Evolutionary conservation across 352 stramenopile genomes (phyloP), one percentile per base, ranked within the genome.

Genomic region (Halophytophthora polymorphica): DNA sequence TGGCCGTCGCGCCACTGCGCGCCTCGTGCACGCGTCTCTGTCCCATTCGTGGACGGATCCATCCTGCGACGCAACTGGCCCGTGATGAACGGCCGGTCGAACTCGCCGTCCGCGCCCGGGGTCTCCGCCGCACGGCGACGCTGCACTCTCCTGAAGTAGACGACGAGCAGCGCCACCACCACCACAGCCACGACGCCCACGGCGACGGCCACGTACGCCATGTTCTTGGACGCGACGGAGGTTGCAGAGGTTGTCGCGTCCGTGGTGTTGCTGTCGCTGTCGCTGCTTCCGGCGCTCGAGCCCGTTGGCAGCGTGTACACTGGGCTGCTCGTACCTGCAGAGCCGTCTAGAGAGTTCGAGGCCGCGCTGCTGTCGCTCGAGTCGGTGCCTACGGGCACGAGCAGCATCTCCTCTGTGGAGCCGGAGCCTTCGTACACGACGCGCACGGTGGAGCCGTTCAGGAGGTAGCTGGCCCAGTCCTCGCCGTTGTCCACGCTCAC

Each of bases 401-500:
- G 51, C 3, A 77, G 43, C 46, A 77, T 61, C 40, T 72, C 56
- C 40, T 62, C 52, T 15, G 43, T 59, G 6, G 67, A 71, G 12
- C 63, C 56, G 6, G 64, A 68, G 4, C 68, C 61, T 53, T 58
- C 25, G 50, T 78, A 76, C 17, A 72, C 36, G 64, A 83, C 72
- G 34, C 61, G 66, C 28, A 73, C 69, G 8, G 55, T 78, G n/a
- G 64, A 62, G 18, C 63, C 64, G 36, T 77, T 80, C 28, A 53
- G 39, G 35, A 83, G 58, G 37, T 74, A 28, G 0, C 66, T 39
- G 12, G 61, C 62, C 69, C 72, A 83, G 50, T 64, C 58, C 40
- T 62, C 40, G 10, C 56, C 56, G 15, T 55, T 40, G 21, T 66
- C 73, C 18, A 62, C 44, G 29, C 61, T 63, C 41, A 80, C 65